Base-by-base conservation (phyloP, 305 asterid species). In the Solanum chacoense region DNA sequence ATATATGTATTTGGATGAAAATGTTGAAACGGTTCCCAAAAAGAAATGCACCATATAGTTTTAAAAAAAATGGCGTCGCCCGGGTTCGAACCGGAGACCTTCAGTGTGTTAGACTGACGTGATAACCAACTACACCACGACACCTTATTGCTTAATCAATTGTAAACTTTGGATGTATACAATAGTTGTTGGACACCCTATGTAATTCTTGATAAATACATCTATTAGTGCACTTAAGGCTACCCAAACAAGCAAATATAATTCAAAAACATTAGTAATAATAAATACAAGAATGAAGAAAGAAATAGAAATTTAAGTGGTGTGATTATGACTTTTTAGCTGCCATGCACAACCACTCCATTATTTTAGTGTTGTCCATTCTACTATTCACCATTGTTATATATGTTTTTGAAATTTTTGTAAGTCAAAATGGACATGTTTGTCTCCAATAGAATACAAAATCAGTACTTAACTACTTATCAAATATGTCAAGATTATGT, bases 101-200 rank as follows among this genome's bases (percentile, higher is more conserved):
- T 50, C 65, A 50, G 63, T 80, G 38, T 42, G 86, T 80, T 80
- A 80, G 86, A 42, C 18, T 80, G 28, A 80, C 69, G 28, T 42
- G 71, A 80, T 80, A 42, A 42, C 86, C 86, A 80, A 8, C 71
- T 80, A 42, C 69, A 28, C 71, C 37, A 79, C 28, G 37, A 26
- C 35, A 42, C 85, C 37, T 14, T 69, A 4, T 8, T 69, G 34
- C 1, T 2, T 13, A 2, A 10, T 8, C 2, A 0, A 2, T 3
- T 67, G 74, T 10, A 0, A 24, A 67, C 9, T 67, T 0, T 1
- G 0, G 0, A 24, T 69, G 0, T 26, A 2, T 26, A 45, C 0
- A 2, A 6, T 11, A 1, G 1, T 12, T 26, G 10, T 1, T 67
- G 18, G 74, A 67, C 74, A 63, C 75, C 32, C 2, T 16, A 24